Evolutionary conservation across 2,329 filamentous ascomycete genomes (phyloP), one percentile per base, ranked within the genome.

Genomic region (Penicillium sp.): DNA sequence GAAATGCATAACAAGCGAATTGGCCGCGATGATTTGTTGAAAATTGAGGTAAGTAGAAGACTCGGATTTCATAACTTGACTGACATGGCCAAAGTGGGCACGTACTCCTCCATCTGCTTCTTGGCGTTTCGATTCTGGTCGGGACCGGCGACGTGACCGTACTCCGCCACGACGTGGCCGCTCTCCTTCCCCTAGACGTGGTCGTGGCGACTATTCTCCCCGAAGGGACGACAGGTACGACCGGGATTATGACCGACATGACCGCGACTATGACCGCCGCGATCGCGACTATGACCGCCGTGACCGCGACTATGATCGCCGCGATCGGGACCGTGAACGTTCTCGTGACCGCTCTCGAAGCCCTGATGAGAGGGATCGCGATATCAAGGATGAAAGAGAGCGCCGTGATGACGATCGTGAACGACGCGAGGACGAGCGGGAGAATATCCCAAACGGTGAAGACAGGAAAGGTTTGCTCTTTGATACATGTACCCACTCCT

Each of bases 1-100:
- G 93, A 98, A 76, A 98, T 98, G 93, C 93, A 98, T 69, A 97
- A 97, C 78, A 96, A 96, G 82, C 88, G 91, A 60, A 89, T 98
- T 62, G 90, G 89, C 42, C 85, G 91, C 56, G 93, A 98, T 67
- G 93, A 98, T 65, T 76, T 95, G 53, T 70, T 98, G 75, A 98
- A 98, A 77, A 97, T 98, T 59, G 93, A 98, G 81, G 93, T 95
- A 74, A 60, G 80, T 48, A 39, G 34, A 29, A 26, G n/a, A n/a
- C n/a, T n/a, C n/a, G n/a, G n/a, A n/a, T n/a, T n/a, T n/a, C n/a
- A n/a, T n/a, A n/a, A n/a, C n/a, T n/a, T n/a, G n/a, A n/a, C n/a
- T n/a, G n/a, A n/a, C n/a, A n/a, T n/a, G n/a, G n/a, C n/a, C n/a
- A n/a, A 33, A 98, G 93, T 98, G 93, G 93, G 93, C 93, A 64